Evolutionary conservation across 805 yeast species (phyloP).

Genomic region (Monosporozyma solicola): DNA sequence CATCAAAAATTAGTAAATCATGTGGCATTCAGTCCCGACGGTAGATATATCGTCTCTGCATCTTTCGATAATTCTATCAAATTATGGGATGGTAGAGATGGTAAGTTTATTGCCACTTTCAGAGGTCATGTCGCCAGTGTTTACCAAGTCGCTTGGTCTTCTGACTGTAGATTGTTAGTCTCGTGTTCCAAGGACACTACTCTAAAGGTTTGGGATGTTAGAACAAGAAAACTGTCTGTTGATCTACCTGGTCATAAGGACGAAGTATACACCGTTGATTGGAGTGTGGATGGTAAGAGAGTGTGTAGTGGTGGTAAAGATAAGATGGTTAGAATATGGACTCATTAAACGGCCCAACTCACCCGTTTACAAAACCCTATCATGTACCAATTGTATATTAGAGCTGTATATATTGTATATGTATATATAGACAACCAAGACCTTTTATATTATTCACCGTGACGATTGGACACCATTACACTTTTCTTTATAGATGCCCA

Average conservation of each 20-base stretch:
- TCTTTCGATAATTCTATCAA: conserved; percentile 94
- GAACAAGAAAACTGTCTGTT: conserved; percentile 70
- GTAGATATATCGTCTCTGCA: conserved; percentile 79
- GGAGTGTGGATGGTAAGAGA: conserved; percentile 90
- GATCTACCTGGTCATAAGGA: conserved; percentile 96
- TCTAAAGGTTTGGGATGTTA: conserved; percentile 90
- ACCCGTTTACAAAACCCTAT: not conserved
- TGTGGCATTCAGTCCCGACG: conserved; percentile 93
- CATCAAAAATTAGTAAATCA: conserved; percentile 96
- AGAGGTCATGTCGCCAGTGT: conserved; percentile 98
- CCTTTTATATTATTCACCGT: not conserved
- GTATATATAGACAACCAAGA: not conserved
- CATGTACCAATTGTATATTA: not conserved
- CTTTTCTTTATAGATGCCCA: no score
- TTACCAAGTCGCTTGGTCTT: conserved; percentile 95
- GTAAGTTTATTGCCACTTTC: conserved; percentile 80
- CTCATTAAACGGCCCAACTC: conserved; percentile 38
- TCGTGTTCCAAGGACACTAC: conserved; percentile 96
- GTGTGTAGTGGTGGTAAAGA: conserved; percentile 99
- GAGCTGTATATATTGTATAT: not conserved
- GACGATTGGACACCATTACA: no score
- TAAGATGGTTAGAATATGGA: conserved; percentile 89
- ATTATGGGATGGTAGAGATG: conserved; percentile 92
- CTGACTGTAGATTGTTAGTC: conserved; percentile 83
- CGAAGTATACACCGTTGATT: conserved; percentile 94